phyloP scores from a whole-genome alignment of 2,329 filamentous ascomycete species.

The Colletotrichum limetticola region DNA sequence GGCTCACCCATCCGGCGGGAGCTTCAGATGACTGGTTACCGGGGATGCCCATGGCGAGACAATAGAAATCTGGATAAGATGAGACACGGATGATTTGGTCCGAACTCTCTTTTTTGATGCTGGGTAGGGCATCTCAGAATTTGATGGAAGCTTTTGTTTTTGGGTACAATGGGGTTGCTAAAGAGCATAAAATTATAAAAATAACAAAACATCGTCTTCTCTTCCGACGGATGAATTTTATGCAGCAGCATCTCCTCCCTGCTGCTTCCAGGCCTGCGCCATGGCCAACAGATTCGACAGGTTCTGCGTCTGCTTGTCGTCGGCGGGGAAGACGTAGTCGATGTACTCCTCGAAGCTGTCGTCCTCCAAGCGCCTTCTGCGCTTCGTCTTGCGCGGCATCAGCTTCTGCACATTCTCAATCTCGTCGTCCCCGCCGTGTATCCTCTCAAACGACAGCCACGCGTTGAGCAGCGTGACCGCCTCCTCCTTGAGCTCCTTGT shows the following conservation, averaged over 20 bases:
- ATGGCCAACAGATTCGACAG: slow-evolving; percentile 85
- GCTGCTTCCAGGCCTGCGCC: slow-evolving; percentile 89
- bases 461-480: slow-evolving; percentile 90
- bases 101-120: not conserved
- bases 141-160: not conserved
- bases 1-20: not conserved
- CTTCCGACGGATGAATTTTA: not conserved
- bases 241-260: slow-evolving; percentile 48
- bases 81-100: not conserved
- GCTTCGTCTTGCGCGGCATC: slow-evolving; percentile 95
- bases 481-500: slow-evolving; percentile 92
- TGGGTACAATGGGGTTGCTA: not conserved
- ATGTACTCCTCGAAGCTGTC: slow-evolving; percentile 96
- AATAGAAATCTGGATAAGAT: not conserved
- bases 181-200: not conserved
- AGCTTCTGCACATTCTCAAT: slow-evolving; percentile 87
- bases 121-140: not conserved
- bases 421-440: slow-evolving; percentile 80
- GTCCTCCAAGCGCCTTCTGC: slow-evolving; percentile 90
- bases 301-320: slow-evolving; percentile 87
- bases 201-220: not conserved
- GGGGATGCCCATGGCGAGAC: not conserved
- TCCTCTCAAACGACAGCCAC: slow-evolving; percentile 92
- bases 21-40: not conserved
- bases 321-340: slow-evolving; percentile 96